Evolutionary conservation across 1,284 basidiomycete species (phyloP), one percentile per base, ranked within the genome.

Genomic region (Naganishia liquefaciens): DNA sequence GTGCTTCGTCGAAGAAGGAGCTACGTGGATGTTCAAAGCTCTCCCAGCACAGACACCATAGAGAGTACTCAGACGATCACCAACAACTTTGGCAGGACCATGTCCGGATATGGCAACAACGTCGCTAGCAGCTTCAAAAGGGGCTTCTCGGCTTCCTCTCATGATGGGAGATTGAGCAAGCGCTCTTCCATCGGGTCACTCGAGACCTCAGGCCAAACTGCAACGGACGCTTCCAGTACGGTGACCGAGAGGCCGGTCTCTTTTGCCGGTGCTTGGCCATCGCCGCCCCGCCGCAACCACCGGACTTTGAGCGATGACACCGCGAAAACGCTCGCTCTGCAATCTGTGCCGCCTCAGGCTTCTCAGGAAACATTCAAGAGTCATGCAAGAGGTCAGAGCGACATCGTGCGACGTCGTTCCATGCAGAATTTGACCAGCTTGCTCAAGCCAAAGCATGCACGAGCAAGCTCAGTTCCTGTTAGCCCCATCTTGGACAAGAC

Each of bases 1-100:
- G 71, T 72, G 40, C 61, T 79, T 5, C 68, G 75, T 4, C 70
- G 77, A 6, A 70, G 76, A 19, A 69, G 71, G 17, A 75, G 73
- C 51, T 65, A 64, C 23, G 50, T 66, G 19, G 57, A 66, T 47
- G 49, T 62, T 19, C 28, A 43, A 25, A 60, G 54, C 21, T 42
- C 51, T n/a, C 25, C 51, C 11, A 53, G 58, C n/a, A 54, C 64
- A n/a, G 37, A 49, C 5, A 54, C 64, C 5, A 17, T 54, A n/a
- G 43, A 51, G 2, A 52, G 52, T 25, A 25, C 28, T 25, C 39
- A 40, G 10, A 60, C 51, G 7, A 44, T 42, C 11, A 55, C 50
- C 46, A 37, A 52, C 9, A 51, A 43, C 13, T 54, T 53, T 19
- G 33, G 40, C 4, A 61, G 55, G 21, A 30, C 55, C 13, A 43